Evolutionary conservation across 2,329 filamentous ascomycete species (phyloP), one percentile per base, ranked within the genome.

Genomic region (Diaporthe ilicicola): DNA sequence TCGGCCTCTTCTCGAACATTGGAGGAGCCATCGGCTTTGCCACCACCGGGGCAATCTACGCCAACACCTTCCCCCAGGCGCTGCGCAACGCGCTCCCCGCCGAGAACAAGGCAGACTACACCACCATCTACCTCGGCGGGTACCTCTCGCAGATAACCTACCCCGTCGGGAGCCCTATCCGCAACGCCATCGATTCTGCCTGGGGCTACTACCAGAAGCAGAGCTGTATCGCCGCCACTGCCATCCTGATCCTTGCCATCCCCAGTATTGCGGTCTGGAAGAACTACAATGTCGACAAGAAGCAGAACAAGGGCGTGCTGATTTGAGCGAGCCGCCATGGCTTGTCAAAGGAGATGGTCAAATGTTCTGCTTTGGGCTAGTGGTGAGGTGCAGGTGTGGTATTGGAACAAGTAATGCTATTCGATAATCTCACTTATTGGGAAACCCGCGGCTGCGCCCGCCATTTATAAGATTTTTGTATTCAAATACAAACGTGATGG

Each of bases 191-290:
- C 70, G 76, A 81, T 24, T 76, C 76, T 62, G 81, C 82, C 8
- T 83, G 79, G 78, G 80, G 81, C 15, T 74, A 78, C 34, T 79
- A 76, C n/a, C 81, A 83, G 75, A 79, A 78, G 67, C 76, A 78
- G 55, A 77, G 76, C 17, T 75, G 76, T 24, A 80, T 82, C 71
- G 79, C 80, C 1, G 78, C 80, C 1, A 81, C 80, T 5, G 74
- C 74, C 7, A 73, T 82, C 32, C 70, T 82, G 46, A 75, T 75
- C 8, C 73, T 82, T 50, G 77, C 70, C 4, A 76, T 82, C 65
- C 81, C 80, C 44, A 73, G 75, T 17, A 77, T 82, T 68, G 76
- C 76, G 3, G 74, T 80, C 22, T 82, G 81, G 81, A 81, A 80
- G 76, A 80, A 82, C 74, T 80, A 79, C 72, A 77, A 77, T 29